Percentiles rank a stretch among this genome's conserved stretches.
Evolutionary conservation across 352 stramenopile species (phyloP).

Genomic region (Pythium insidiosum): DNA sequence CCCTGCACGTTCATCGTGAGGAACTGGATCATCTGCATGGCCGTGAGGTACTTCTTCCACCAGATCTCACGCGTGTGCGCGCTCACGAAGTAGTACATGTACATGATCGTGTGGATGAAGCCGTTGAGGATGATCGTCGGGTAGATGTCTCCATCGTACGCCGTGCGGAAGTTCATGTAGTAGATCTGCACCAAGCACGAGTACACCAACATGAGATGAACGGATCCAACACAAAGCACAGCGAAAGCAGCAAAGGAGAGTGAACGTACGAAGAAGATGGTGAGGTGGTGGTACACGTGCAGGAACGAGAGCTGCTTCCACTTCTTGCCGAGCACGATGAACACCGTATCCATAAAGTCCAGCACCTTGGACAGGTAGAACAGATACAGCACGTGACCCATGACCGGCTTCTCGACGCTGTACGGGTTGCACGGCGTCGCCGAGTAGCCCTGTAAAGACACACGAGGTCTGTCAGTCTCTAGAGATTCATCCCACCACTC

Average conservation of each 20-base stretch:
- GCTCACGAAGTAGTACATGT: too few species aligned
- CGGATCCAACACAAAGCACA: neutral
- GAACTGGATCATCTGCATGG: conserved; percentile 92
- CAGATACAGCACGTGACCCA: conserved; percentile 95
- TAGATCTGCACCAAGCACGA: too few species aligned
- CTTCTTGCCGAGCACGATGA: conserved; percentile 96
- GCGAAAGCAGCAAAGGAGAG: neutral
- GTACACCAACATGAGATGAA: neutral
- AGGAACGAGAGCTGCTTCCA: conserved; percentile 93
- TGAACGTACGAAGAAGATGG: conserved; percentile 76
- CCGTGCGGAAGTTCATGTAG: conserved; percentile 87
- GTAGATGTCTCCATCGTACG: conserved; percentile 92
- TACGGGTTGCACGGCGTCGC: conserved; percentile 90
- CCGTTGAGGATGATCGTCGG: conserved; percentile 91
- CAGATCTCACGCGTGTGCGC: too few species aligned
- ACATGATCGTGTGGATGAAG: conserved; percentile 95
- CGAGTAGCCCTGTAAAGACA: conserved; percentile 57
- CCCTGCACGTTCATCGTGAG: conserved; percentile 45
- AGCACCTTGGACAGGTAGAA: conserved; percentile 98
- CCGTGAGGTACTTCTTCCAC: too few species aligned
- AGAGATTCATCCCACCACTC: too few species aligned
- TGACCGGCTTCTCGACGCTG: conserved; percentile 81
- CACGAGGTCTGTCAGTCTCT: too few species aligned
- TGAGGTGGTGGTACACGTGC: conserved; percentile 94
- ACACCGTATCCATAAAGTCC: conserved; percentile 92